Percentiles rank a stretch among this genome's conserved stretches.
Evolutionary conservation across 1,139 yeast genomes (phyloP).

Genomic region (Candida sanyaensis): DNA sequence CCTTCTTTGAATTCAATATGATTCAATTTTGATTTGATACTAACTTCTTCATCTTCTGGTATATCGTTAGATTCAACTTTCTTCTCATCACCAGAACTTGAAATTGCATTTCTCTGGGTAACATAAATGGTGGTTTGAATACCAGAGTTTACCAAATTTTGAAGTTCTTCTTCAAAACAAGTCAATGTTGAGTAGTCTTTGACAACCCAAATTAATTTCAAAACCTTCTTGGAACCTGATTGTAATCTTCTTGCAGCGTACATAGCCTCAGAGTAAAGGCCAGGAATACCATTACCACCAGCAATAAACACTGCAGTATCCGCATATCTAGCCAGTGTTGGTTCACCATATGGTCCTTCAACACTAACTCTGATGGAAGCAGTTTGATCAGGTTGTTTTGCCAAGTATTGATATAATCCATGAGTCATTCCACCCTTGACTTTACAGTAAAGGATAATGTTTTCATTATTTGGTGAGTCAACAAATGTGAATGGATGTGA

Average conservation of each 20-base stretch:
- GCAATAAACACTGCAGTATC: constrained; percentile 42
- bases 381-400: constrained; percentile 25
- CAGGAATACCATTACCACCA: constrained; percentile 47
- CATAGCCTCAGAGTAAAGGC: constrained; percentile 41
- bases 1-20: constrained; percentile 33
- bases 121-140: constrained; percentile 31
- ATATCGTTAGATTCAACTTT: background rate
- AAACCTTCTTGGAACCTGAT: constrained; percentile 11
- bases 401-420: constrained; percentile 30
- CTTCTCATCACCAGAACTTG: constrained; percentile 8
- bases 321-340: constrained; percentile 27
- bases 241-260: constrained; percentile 21
- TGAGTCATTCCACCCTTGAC: constrained; percentile 41
- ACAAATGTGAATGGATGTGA: constrained; percentile 35
- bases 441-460: constrained; percentile 29
- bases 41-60: background rate
- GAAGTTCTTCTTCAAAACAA: constrained; percentile 37
- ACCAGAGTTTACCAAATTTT: constrained; percentile 22
- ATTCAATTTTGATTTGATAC: constrained; percentile 22
- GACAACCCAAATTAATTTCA: constrained; percentile 37
- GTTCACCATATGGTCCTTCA: constrained; percentile 45
- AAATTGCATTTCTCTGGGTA: constrained; percentile 24
- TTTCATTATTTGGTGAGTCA: constrained; percentile 17
- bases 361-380: constrained; percentile 31
- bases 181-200: constrained; percentile 43